These are phyloP conservation scores for Corylus avellana DNA, from an alignment of 306 rosid genomes.

Conservation along the genomic window DNA sequence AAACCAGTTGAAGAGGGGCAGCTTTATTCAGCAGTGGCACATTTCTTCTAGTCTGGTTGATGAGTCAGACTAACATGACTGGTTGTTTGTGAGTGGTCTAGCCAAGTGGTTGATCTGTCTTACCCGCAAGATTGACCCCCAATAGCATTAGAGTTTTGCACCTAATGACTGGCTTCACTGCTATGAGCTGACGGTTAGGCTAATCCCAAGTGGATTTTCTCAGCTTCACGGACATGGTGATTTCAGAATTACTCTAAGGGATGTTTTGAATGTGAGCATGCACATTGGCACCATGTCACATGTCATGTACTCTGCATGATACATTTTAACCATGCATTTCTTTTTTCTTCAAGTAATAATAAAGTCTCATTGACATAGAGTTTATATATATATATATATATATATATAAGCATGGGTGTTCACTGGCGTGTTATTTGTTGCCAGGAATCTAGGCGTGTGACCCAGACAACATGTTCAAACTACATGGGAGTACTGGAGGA, in stretches of 20 bases:
- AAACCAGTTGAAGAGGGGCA: conserved; percentile 92
- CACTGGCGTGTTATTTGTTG: neutral
- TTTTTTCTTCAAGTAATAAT: conserved; percentile 23
- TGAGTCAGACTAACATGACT: conserved; percentile 19
- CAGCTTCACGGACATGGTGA: conserved; percentile 14
- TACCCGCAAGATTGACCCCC: conserved; percentile 15
- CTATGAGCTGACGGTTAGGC: conserved; percentile 34
- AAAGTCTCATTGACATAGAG: neutral
- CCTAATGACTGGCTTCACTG: conserved; percentile 1
- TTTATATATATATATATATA: neutral
- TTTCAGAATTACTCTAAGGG: conserved; percentile 20
- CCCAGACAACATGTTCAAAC: neutral
- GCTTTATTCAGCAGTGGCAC: conserved; percentile 65
- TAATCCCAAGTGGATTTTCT: conserved; percentile 3
- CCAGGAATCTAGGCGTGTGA: conserved; percentile 26
- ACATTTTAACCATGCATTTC: conserved; percentile 14
- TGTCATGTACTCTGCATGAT: conserved; percentile 22
- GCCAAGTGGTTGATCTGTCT: conserved; percentile 10
- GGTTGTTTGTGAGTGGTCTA: neutral
- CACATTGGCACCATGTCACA: conserved; percentile 15
- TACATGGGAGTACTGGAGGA: neutral
- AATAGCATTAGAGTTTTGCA: conserved; percentile 11
- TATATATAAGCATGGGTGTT: neutral
- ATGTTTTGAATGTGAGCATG: conserved; percentile 11
- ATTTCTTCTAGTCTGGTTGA: conserved; percentile 49